Percentiles rank a stretch among this genome's conserved stretches.
These are phyloP conservation scores for Dioszegia hungarica DNA, from an alignment of 768 basidiomycete genomes.

Conservation along the genomic window DNA sequence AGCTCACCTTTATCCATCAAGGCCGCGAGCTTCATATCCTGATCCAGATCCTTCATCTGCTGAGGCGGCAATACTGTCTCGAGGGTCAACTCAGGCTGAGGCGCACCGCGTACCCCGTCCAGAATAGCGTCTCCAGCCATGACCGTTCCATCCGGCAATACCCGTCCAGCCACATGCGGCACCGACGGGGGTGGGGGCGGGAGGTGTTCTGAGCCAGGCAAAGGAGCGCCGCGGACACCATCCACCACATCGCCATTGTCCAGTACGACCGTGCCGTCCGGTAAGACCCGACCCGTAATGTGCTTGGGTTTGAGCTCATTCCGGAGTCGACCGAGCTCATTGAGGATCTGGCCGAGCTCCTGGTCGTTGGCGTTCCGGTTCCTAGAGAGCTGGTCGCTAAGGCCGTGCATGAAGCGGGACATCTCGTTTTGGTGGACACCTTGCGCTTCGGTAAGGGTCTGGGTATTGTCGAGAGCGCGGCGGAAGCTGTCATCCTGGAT, in stretches of 20 bases:
- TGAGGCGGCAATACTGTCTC: constrained; percentile 4
- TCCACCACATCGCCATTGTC: constrained; percentile 38
- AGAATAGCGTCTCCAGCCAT: constrained; percentile 38
- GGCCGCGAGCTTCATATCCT: constrained; percentile 39
- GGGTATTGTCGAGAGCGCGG: constrained; percentile 31
- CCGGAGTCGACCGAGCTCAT: constrained; percentile 39
- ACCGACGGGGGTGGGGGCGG: constrained; percentile 24
- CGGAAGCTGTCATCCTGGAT: constrained; percentile 34
- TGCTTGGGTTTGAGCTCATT: constrained; percentile 40
- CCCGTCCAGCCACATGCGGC: constrained; percentile 28
- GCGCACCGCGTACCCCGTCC: constrained; percentile 39
- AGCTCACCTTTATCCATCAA: constrained; percentile 40
- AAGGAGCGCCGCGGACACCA: constrained; percentile 35
- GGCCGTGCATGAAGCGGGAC: constrained; percentile 43
- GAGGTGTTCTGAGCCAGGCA: constrained; percentile 18
- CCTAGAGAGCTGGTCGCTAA: constrained; percentile 41
- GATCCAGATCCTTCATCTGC: constrained; percentile 35
- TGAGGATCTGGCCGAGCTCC: constrained; percentile 41
- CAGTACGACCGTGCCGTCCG: constrained; percentile 41
- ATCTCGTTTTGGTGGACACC: constrained; percentile 48
- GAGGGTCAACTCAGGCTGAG: background rate
- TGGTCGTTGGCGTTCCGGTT: constrained; percentile 23
- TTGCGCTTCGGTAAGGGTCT: constrained; percentile 42
- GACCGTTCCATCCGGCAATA: constrained; percentile 40
- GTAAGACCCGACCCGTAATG: constrained; percentile 35